These are phyloP conservation scores for Euphrasia confusa DNA, from an alignment of 257 asterid genomes.

Conservation along the genomic window DNA sequence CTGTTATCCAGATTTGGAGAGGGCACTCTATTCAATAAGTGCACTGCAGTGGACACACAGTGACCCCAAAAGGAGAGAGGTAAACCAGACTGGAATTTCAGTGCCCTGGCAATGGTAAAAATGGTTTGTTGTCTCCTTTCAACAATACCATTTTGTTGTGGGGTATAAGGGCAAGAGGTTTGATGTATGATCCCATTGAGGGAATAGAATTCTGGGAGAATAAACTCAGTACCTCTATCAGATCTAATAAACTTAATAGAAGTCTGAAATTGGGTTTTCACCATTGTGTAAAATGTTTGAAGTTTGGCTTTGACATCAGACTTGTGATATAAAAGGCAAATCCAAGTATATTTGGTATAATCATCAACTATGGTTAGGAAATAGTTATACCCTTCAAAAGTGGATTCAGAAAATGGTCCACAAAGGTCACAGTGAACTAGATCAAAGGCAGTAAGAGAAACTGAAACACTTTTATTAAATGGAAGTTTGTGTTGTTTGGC, in stretches of 20 bases:
- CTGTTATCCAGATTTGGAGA: background rate
- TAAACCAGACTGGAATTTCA: background rate
- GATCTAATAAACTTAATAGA: background rate
- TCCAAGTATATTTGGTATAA: background rate
- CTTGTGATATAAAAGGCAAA: background rate
- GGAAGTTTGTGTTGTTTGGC: background rate
- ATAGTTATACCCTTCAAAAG: background rate
- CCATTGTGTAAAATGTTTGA: background rate
- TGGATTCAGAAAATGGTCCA: background rate
- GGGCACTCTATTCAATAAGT: background rate
- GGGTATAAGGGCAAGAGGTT: background rate
- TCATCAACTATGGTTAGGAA: background rate
- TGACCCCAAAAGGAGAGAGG: background rate
- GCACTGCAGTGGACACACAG: background rate
- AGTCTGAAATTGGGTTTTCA: background rate
- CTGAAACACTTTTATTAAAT: background rate
- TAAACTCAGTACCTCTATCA: background rate
- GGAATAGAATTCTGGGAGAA: background rate
- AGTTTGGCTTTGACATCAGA: background rate
- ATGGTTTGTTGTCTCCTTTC: background rate
- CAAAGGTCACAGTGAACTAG: background rate
- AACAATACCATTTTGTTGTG: background rate
- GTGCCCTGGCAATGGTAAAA: background rate
- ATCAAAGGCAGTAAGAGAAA: background rate
- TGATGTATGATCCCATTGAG: background rate